A percentile compares a stretch with the other conserved stretches of the same genome.
These are phyloP conservation scores for Aspergillus piperis DNA, from an alignment of 2,329 filamentous ascomycete genomes.

Conservation along the genomic window DNA sequence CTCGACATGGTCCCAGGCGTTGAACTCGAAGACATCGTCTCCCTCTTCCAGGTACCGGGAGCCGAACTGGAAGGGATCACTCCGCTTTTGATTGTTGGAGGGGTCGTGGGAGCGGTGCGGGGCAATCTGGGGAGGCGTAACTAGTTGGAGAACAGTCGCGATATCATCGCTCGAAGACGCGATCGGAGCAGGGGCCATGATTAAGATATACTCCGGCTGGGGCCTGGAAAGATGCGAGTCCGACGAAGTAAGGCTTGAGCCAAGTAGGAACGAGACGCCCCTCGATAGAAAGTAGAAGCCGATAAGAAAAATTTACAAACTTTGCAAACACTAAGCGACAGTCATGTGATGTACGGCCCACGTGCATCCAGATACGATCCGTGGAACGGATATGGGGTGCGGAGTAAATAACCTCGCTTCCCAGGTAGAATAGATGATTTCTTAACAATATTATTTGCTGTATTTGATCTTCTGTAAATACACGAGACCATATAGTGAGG, in stretches of 20 bases:
- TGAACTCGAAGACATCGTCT: slow-evolving; percentile 94
- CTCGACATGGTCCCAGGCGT: slow-evolving; percentile 98
- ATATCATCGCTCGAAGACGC: slow-evolving; percentile 30
- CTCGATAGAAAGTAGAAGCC: background rate
- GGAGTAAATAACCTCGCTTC: too few relatives aligned
- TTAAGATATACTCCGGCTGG: background rate
- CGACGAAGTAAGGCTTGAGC: background rate
- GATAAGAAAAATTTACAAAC: slow-evolving; percentile 5
- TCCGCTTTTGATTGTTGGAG: slow-evolving; percentile 76
- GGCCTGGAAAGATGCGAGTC: background rate
- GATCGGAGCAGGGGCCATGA: slow-evolving; percentile 15
- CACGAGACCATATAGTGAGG: background rate
- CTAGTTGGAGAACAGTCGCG: slow-evolving; percentile 43
- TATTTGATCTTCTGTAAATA: background rate
- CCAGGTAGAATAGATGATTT: background rate
- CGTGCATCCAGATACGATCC: background rate
- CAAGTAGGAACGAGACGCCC: background rate
- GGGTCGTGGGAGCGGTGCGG: slow-evolving; percentile 69
- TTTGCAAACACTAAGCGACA: slow-evolving; percentile 8
- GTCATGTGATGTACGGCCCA: slow-evolving; percentile 4
- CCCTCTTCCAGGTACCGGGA: slow-evolving; percentile 79
- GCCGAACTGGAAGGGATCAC: slow-evolving; percentile 93
- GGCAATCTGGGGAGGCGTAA: slow-evolving; percentile 50
- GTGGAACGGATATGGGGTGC: background rate
- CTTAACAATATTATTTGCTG: background rate